A percentile compares a stretch with the other conserved stretches of the same genome.
These are phyloP conservation scores for Collybia sp. DNA, from an alignment of 768 basidiomycete genomes.

Conservation along the genomic window DNA sequence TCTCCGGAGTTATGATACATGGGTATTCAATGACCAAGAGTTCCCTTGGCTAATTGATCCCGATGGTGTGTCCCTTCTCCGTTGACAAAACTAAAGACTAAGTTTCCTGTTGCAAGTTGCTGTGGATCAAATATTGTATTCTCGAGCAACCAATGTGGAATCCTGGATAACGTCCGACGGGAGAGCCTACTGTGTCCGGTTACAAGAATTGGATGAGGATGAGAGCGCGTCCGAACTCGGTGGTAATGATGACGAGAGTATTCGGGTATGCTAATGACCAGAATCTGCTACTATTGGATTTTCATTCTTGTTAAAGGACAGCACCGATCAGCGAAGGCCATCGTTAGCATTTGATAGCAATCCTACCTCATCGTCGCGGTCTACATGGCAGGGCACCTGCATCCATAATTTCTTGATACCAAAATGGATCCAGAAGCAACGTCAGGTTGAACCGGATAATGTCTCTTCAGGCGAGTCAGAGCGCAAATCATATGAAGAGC, in stretches of 20 bases:
- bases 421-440: conserved; percentile 77
- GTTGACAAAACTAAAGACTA: conserved; percentile 71
- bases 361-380: conserved; percentile 14
- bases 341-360: conserved; percentile 12
- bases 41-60: conserved; percentile 73
- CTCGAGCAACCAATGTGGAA: conserved; percentile 58
- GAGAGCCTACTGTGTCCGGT: conserved; percentile 71
- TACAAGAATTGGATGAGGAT: conserved; percentile 38
- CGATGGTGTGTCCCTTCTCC: conserved; percentile 47
- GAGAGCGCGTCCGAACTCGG: conserved; percentile 11
- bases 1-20: conserved; percentile 58
- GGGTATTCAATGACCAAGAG: conserved; percentile 61
- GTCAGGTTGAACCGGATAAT: conserved; percentile 46
- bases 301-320: conserved; percentile 5
- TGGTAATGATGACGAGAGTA: conserved; percentile 12
- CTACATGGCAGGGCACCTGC: conserved; percentile 72
- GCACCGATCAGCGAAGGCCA: conserved; percentile 4
- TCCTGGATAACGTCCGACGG: conserved; percentile 87
- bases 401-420: conserved; percentile 72
- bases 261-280: conserved; percentile 11
- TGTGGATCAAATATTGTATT: conserved; percentile 59
- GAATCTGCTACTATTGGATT: background rate
- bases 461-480: conserved; percentile 14
- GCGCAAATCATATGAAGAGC: conserved; percentile 47
- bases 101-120: conserved; percentile 40